Evolutionary conservation across 352 stramenopile genomes (phyloP).

Genomic region (Phytophthora pseudosyringae): DNA sequence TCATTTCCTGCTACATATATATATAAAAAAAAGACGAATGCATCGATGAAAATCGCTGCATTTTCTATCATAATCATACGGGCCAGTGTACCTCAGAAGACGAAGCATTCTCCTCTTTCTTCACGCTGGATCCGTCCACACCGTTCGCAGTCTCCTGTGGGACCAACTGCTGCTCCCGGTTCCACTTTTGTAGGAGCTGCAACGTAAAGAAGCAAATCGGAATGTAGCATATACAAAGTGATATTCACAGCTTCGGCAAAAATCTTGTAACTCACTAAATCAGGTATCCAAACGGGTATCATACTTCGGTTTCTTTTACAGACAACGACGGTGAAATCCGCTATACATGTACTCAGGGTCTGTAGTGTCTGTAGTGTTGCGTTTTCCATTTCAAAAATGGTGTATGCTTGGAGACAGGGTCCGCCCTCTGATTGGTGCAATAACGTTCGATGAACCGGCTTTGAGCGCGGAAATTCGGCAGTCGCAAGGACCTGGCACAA

Average conservation of each 20-base stretch:
- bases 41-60: too few species aligned
- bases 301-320: too few species aligned
- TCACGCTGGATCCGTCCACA: constrained; percentile 20
- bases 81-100: constrained; percentile 22
- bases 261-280: too few species aligned
- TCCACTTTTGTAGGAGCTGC: constrained; percentile 43
- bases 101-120: constrained; percentile 20
- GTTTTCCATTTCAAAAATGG: too few species aligned
- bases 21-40: too few species aligned
- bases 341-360: too few species aligned
- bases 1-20: too few species aligned
- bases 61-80: constrained; percentile 59
- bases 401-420: too few species aligned
- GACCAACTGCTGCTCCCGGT: not conserved
- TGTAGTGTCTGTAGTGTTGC: not conserved
- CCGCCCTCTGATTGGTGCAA: not conserved
- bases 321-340: too few species aligned
- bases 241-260: too few species aligned
- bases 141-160: constrained; percentile 6
- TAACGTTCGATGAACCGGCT: not conserved
- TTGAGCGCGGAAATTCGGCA: not conserved
- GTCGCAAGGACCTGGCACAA: constrained; percentile 7
- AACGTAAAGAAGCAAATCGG: constrained; percentile 82
- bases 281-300: too few species aligned
- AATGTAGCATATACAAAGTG: too few species aligned